Base-by-base conservation (phyloP, 495 filamentous ascomycete genomes). In the Melanomma pulvis-pyrius region DNA sequence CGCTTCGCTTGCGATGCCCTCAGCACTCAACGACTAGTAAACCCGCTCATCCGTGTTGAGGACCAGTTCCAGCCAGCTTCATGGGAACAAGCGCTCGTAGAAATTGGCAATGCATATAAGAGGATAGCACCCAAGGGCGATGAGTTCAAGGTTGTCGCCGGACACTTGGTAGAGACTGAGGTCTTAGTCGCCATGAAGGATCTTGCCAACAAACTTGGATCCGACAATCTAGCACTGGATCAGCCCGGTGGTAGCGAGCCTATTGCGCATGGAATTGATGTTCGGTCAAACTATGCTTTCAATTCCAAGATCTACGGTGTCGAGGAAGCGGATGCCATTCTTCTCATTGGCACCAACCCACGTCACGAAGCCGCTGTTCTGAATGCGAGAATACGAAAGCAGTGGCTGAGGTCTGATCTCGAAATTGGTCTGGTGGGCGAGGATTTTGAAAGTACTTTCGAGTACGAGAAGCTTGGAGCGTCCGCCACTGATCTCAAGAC, bases 1-100 rank as follows among this genome's bases (percentile, higher is more conserved):
- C 85, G 94, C 30, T 98, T 98, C 77, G 93, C 94, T 8, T 97
- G 92, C 76, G 94, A 98, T 79, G 94, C 93, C n/a, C 80, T 98
- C 65, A 93, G 89, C 83, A 97, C 92, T 32, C 94, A 98, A 76
- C 83, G 94, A 61, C 82, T 98, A 24, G 97, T 94, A 32, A 94
- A 91, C 47, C 94, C 94, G 4, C 79, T 98, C 44, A 90, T 97
- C 67, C 90, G 96, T 73, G 85, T 87, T 55, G 90, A 93, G 47
- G 88, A 91, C 68, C 90, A 92, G 72, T 98, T 98, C 77, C 82
- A 90, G 69, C 92, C 94, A 19, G 90, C 88, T 7, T 88, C 91
- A 2, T 98, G 94, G 94, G 93, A 97, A 76, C 91, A 97, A 74
- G 94, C 91, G 13, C 82, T 98, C 56, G 86, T 86, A 25, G 92